Percentiles rank a stretch among this genome's conserved stretches.
Evolutionary conservation across 805 yeast genomes (phyloP).

Genomic region (Candida maris): DNA sequence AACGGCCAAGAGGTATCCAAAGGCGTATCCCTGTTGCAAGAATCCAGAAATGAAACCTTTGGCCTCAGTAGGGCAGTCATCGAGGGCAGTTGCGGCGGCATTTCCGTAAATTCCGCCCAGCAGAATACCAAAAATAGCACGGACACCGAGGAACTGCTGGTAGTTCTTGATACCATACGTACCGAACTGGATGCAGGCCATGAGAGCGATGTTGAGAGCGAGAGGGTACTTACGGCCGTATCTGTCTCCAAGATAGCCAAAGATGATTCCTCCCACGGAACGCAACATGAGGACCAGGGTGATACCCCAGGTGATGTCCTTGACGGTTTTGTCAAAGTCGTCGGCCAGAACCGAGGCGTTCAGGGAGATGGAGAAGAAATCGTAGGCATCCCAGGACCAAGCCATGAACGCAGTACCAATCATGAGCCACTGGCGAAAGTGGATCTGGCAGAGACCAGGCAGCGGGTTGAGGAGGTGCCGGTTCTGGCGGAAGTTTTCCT

Average conservation of each 20-base stretch:
- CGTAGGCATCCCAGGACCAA: constrained; percentile 68
- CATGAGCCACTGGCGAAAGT: constrained; percentile 53
- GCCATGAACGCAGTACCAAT: constrained; percentile 50
- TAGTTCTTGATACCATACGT: constrained; percentile 59
- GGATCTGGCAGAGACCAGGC: constrained; percentile 48
- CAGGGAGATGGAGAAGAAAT: constrained; percentile 55
- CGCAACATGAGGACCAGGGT: constrained; percentile 66
- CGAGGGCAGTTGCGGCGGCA: constrained; percentile 51
- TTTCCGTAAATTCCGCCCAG: constrained; percentile 58
- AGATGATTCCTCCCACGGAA: constrained; percentile 61
- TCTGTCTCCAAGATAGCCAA: constrained; percentile 57
- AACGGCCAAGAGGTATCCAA: constrained; percentile 64
- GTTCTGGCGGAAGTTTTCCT: constrained; percentile 35
- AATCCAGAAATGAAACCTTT: constrained; percentile 62
- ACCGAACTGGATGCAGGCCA: constrained; percentile 56
- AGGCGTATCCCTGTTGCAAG: constrained; percentile 78
- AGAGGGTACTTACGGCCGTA: constrained; percentile 62
- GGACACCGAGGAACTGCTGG: constrained; percentile 55
- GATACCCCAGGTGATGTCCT: constrained; percentile 61
- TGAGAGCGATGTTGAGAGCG: constrained; percentile 40
- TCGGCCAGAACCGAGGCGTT: constrained; percentile 47
- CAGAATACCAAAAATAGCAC: constrained; percentile 59
- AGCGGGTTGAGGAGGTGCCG: constrained; percentile 56
- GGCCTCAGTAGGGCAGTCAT: constrained; percentile 50
- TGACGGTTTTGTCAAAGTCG: constrained; percentile 42